Conservation (phyloP, 352 stramenopile genomes). For the Phytophthora cajani region DNA sequence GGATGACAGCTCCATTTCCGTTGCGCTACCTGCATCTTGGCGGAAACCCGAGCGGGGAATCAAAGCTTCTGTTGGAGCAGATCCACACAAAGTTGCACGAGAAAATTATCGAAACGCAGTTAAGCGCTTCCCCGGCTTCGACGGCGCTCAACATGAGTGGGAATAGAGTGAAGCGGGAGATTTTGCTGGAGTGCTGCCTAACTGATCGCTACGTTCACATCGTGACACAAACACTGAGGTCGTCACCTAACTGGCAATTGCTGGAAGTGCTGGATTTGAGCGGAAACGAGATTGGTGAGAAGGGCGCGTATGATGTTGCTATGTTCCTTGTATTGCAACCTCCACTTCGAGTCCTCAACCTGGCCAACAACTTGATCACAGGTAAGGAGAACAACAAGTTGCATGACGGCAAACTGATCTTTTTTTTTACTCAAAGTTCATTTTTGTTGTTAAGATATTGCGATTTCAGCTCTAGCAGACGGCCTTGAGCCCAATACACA, state of each 20-base stretch:
- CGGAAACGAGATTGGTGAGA: constrained; percentile 53
- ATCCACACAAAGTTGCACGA: constrained; percentile 51
- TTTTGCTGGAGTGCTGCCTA: constrained; percentile 43
- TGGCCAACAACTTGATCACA: constrained; percentile 60
- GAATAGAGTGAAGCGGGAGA: constrained; percentile 23
- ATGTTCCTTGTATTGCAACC: constrained; percentile 52
- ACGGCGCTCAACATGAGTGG: constrained; percentile 33
- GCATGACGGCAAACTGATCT: neutral
- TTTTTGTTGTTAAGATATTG: constrained; percentile 35
- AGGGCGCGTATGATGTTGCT: constrained; percentile 46
- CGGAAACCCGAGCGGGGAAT: constrained; percentile 24
- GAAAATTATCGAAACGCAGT: constrained; percentile 50
- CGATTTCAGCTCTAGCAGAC: constrained; percentile 44
- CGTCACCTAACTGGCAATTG: constrained; percentile 31
- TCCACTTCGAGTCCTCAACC: constrained; percentile 49
- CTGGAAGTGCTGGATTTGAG: constrained; percentile 65
- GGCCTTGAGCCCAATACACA: constrained; percentile 53
- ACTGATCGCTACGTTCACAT: constrained; percentile 33
- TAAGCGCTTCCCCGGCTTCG: constrained; percentile 13
- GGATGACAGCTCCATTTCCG: constrained; percentile 34
- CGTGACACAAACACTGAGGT: constrained; percentile 25
- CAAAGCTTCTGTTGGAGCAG: constrained; percentile 7
- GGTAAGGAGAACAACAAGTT: constrained; percentile 29
- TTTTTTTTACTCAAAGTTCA: neutral
- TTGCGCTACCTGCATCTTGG: constrained; percentile 49